Percentiles rank a stretch among this genome's conserved stretches.
Evolutionary conservation across 495 filamentous ascomycete genomes (phyloP).

Genomic region (Jackrogersella multiformis): DNA sequence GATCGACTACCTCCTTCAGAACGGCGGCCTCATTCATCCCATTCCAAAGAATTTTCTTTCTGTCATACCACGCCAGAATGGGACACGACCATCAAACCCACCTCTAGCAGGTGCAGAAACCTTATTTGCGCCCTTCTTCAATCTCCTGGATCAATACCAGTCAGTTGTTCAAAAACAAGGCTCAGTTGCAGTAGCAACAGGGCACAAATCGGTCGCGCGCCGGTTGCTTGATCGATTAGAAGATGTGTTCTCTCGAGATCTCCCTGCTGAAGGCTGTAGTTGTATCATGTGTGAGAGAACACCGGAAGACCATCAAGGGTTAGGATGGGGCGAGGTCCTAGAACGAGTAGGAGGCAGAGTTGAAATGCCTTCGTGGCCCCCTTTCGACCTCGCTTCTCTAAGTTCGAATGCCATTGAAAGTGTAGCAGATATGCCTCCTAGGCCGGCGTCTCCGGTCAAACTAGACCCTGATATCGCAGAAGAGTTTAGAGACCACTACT

Average conservation of each 20-base stretch:
- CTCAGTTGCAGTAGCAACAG: slow-evolving; percentile 93
- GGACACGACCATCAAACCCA: slow-evolving; percentile 59
- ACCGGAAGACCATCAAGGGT: slow-evolving; percentile 68
- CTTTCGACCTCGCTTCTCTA: slow-evolving; percentile 76
- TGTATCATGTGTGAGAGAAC: slow-evolving; percentile 78
- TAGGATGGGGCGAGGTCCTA: slow-evolving; percentile 97
- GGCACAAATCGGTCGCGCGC: slow-evolving; percentile 93
- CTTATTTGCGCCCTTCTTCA: slow-evolving; percentile 81
- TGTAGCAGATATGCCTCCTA: slow-evolving; percentile 52
- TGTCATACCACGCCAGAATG: slow-evolving; percentile 58
- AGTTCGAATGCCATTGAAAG: slow-evolving; percentile 62
- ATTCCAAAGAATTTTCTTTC: slow-evolving; percentile 74
- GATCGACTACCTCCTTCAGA: slow-evolving; percentile 88
- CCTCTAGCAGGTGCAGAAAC: slow-evolving; percentile 66
- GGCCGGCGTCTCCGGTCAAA: slow-evolving; percentile 74
- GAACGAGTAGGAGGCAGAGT: slow-evolving; percentile 89
- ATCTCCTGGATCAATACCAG: slow-evolving; percentile 84
- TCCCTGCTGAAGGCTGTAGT: slow-evolving; percentile 80
- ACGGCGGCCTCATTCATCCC: slow-evolving; percentile 76
- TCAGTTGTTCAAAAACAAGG: slow-evolving; percentile 83
- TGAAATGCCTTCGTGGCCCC: slow-evolving; percentile 86
- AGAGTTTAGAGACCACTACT: slow-evolving; percentile 87
- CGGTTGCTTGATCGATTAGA: slow-evolving; percentile 91
- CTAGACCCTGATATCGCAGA: slow-evolving; percentile 92
- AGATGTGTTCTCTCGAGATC: slow-evolving; percentile 89